Base-by-base conservation (phyloP, 768 basidiomycete species). In the Suillus americanus region DNA sequence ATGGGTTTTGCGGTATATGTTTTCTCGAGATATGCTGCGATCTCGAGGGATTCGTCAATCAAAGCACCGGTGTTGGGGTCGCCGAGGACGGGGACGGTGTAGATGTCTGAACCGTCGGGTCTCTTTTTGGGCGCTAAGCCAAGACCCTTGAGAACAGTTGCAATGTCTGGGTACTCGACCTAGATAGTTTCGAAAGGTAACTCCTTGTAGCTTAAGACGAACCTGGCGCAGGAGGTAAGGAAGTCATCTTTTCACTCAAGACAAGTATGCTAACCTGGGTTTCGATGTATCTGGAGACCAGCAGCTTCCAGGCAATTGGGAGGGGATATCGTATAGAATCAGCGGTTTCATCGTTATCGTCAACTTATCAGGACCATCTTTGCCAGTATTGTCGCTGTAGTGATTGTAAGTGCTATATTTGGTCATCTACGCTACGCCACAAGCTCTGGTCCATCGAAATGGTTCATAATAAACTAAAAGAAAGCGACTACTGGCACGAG, bases 141-240 rank as follows among this genome's bases (percentile, higher is more conserved):
- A 25, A 81, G 64, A 61, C 79, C 71, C 65, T 78, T 77, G 62
- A 73, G 74, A 35, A 77, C 61, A 0, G 66, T 35, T 43, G 77
- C 79, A 62, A 86, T 80, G 63, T 85, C 82, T 18, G 79, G 80
- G 65, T 81, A 83, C 64, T 85, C 84, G 61, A 86, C 71, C 80
- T 81, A 84, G 56, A 80, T 76, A 12, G 84, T 85, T 67, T 75
- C 78, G 72, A 82, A 82, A 1, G 79, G 69, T 20, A 80, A 45
- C 16, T 71, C 71, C 61, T 80, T 80, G 70, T 70, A 71, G 62
- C 76, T 77, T 51, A 80, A 66, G 3, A 72, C 68, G 59, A 68
- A 68, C 46, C 76, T 76, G 60, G 10, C 38, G 8, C 23, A 37
- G 45, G 45, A 60, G 40, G 13, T 60, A 20, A 33, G 59, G 18